Evolutionary conservation across 352 stramenopile genomes (phyloP).

Genomic region (Phytophthora kernoviae): DNA sequence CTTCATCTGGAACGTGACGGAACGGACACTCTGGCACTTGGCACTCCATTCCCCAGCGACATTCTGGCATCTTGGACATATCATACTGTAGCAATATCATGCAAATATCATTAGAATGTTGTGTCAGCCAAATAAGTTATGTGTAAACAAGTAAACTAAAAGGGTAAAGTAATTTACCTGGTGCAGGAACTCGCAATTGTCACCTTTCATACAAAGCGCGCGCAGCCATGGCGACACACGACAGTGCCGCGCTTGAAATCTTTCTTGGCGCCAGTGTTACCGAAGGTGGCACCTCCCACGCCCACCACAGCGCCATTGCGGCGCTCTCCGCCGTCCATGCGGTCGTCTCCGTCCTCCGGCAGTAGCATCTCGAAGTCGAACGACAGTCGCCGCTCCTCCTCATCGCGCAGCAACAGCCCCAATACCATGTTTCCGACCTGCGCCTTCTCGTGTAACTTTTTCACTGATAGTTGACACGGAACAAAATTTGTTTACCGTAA

Average conservation of each 20-base stretch:
- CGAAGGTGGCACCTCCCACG: conserved; percentile 46
- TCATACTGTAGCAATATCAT: conserved; percentile 69
- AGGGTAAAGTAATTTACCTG: conserved; percentile 8
- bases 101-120: conserved; percentile 4
- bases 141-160: conserved; percentile 1
- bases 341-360: conserved; percentile 66
- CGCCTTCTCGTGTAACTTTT: neutral
- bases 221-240: conserved; percentile 98
- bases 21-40: conserved; percentile 97
- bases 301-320: conserved; percentile 42
- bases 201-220: conserved; percentile 98
- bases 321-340: conserved; percentile 41
- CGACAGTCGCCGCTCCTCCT: conserved; percentile 74
- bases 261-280: conserved; percentile 56
- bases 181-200: conserved; percentile 97
- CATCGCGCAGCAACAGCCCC: conserved; percentile 75
- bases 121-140: neutral
- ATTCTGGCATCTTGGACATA: conserved; percentile 97
- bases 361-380: conserved; percentile 89
- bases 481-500: neutral
- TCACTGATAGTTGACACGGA: neutral
- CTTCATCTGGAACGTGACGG: conserved; percentile 95
- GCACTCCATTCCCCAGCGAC: conserved; percentile 96
- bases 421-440: conserved; percentile 58
- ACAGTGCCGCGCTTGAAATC: conserved; percentile 94